Percentiles rank a stretch among this genome's conserved stretches.
Conservation (phyloP, 2,329 filamentous ascomycete genomes). For the Geoglossum cookeanum region DNA sequence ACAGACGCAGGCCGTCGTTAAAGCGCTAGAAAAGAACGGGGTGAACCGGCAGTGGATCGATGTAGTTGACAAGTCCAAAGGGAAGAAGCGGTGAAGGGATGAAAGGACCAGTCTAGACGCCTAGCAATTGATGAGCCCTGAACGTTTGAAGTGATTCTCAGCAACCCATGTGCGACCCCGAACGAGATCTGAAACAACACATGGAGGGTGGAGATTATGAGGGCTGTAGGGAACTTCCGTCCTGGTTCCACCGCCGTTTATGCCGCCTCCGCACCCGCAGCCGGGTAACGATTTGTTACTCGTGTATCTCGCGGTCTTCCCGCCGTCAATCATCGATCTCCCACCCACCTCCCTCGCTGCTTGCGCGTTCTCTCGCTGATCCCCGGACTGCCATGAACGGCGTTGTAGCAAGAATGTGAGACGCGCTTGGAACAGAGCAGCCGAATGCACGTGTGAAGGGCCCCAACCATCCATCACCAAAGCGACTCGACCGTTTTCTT, state of each 20-base stretch:
- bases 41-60: slow-evolving; percentile 41
- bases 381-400: not conserved
- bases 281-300: not conserved
- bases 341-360: not conserved
- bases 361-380: not conserved
- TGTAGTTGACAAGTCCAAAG: slow-evolving; percentile 48
- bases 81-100: slow-evolving; percentile 30
- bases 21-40: slow-evolving; percentile 38
- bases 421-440: not conserved
- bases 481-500: not conserved
- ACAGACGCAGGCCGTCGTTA: slow-evolving; percentile 40
- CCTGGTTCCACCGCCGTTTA: not conserved
- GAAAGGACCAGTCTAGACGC: not conserved
- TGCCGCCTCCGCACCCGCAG: not conserved
- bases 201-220: not conserved
- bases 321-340: not conserved
- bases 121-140: slow-evolving; percentile 1
- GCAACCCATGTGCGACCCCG: not conserved
- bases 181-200: not conserved
- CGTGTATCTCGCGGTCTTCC: not conserved
- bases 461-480: not conserved
- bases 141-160: not conserved
- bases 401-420: not conserved
- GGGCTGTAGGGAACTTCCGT: not conserved
- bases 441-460: not conserved